phyloP scores from a whole-genome alignment of 768 basidiomycete genomes.

The Tulasnella sp. region DNA sequence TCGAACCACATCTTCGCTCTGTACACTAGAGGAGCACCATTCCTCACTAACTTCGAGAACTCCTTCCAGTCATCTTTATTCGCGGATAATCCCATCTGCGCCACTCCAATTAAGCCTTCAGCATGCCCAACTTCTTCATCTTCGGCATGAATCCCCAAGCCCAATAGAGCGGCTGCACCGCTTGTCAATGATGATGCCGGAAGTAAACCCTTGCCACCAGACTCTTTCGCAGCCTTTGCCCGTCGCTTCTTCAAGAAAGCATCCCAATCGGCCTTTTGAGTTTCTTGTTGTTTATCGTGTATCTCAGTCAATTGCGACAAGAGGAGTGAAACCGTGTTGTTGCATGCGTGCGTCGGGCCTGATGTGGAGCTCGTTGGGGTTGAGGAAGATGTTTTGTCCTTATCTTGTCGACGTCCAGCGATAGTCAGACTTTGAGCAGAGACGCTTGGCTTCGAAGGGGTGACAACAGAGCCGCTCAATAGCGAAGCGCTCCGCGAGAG shows the following conservation, averaged over 20 bases:
- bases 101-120: slow-evolving; percentile 80
- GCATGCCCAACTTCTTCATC: slow-evolving; percentile 62
- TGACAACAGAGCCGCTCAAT: too few relatives aligned
- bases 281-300: slow-evolving; percentile 64
- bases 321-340: slow-evolving; percentile 57
- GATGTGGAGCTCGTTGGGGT: slow-evolving; percentile 31
- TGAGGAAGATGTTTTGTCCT: not conserved
- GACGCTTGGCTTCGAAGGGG: slow-evolving; percentile 18
- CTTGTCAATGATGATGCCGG: slow-evolving; percentile 24
- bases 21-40: slow-evolving; percentile 77
- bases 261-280: slow-evolving; percentile 74
- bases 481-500: slow-evolving; percentile 1
- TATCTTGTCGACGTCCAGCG: slow-evolving; percentile 40
- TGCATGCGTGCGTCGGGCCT: slow-evolving; percentile 63
- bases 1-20: slow-evolving; percentile 87
- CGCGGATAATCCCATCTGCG: slow-evolving; percentile 68
- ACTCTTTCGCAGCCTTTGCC: slow-evolving; percentile 29
- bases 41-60: slow-evolving; percentile 66
- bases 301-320: slow-evolving; percentile 64
- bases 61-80: slow-evolving; percentile 59
- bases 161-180: slow-evolving; percentile 53
- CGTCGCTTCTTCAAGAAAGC: slow-evolving; percentile 53
- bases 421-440: slow-evolving; percentile 18
- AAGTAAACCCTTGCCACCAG: slow-evolving; percentile 21
- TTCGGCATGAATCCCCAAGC: slow-evolving; percentile 26